Base-by-base conservation (phyloP, 257 asterid species). In the Scutellaria barbata region DNA sequence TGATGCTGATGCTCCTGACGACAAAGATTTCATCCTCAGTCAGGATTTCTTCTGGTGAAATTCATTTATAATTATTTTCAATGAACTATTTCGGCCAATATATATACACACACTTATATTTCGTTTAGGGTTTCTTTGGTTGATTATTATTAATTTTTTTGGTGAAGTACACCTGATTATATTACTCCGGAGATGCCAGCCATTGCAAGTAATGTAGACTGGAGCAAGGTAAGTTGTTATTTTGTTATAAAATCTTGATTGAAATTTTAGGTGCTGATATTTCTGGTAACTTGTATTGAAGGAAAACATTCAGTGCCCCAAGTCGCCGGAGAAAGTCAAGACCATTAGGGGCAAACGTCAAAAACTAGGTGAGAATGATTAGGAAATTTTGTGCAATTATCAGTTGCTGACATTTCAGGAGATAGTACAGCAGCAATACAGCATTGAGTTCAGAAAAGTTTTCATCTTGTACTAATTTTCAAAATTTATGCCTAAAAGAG, bases 21-120 rank as follows among this genome's bases (percentile, higher is more conserved):
- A 80, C 47, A 89, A 81, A 43, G 95, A 85, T 65, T 86, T 80
- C 77, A 91, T 94, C 78, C 99, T 91, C 71, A 94, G 99, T 75
- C 99, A 94, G 77, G 99, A 94, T 68, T 90, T 94, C 86, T 94
- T 94, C 83, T 94, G 97, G 98, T 91, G 55, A 65, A 47, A n/a
- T 39, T 25, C 43, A 2, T 57, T 13, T 6, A 7, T 37, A 8
- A 3, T 5, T 3, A 10, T 42, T 53, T 14, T 66, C 2, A 9
- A 14, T 25, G 2, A 8, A 59, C 5, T 18, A 6, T 45, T 8
- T 3, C 12, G 14, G 13, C 14, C 7, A 54, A 7, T 0, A 7
- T 7, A 35, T 43, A 33, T 53, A 3, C 14, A 33, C 10, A 13
- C 13, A 11, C 3, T 58, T 46, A 53, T 14, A 30, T 74, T 43